Conservation (phyloP, 306 rosid genomes). For the Prunus mume region DNA sequence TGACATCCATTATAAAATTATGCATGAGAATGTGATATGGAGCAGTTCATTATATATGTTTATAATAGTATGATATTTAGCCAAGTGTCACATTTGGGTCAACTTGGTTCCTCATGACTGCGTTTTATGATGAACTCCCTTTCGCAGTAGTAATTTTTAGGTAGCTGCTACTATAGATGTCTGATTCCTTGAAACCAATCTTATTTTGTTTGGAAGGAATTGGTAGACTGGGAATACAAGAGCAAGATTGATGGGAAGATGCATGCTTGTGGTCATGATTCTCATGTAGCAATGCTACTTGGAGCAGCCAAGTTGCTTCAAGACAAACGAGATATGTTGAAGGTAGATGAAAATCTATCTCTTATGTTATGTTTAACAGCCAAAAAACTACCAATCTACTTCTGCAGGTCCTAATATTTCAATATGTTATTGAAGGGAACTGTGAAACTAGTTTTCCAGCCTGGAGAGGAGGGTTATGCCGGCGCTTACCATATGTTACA, state of each 20-base stretch:
- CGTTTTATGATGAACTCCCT: too few relatives aligned
- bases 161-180: background rate
- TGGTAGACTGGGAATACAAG: conserved; percentile 50
- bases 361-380: background rate
- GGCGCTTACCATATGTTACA: conserved; percentile 52
- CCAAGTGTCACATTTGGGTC: too few relatives aligned
- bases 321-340: conserved; percentile 13
- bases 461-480: conserved; percentile 45
- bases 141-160: background rate
- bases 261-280: conserved; percentile 56
- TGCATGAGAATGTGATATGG: too few relatives aligned
- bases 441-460: conserved; percentile 46
- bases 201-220: conserved; percentile 29
- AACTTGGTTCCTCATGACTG: too few relatives aligned
- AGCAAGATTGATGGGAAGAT: conserved; percentile 51
- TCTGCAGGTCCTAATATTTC: background rate
- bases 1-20: too few relatives aligned
- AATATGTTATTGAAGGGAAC: conserved; percentile 31
- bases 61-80: too few relatives aligned
- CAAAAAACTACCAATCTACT: background rate
- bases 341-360: conserved; percentile 11
- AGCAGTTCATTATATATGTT: background rate
- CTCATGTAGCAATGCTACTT: conserved; percentile 55
- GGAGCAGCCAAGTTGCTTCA: conserved; percentile 59
- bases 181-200: background rate